Conservation (phyloP, 1,139 yeast species). For the Dujonia santamariae region DNA sequence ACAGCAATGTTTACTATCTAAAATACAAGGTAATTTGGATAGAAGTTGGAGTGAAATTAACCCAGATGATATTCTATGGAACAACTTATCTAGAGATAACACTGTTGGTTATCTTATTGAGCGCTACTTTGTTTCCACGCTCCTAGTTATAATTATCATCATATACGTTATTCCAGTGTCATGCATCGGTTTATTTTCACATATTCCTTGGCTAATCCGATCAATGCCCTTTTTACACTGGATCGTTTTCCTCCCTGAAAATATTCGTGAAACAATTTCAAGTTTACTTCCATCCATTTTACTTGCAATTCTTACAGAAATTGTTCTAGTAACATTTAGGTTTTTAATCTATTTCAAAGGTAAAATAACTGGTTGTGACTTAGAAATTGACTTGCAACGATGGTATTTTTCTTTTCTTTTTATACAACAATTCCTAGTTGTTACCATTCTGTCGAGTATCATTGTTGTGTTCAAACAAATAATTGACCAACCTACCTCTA, state of each 20-base stretch:
- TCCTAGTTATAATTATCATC: conserved; percentile 46
- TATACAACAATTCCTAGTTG: conserved; percentile 79
- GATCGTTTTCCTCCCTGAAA: conserved; percentile 51
- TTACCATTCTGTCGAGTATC: conserved; percentile 80
- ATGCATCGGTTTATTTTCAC: conserved; percentile 63
- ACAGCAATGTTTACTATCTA: conserved; percentile 50
- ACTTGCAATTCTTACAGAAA: conserved; percentile 54
- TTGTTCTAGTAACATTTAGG: conserved; percentile 51
- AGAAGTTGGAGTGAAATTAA: conserved; percentile 47
- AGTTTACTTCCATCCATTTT: conserved; percentile 61
- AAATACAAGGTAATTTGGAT: conserved; percentile 39
- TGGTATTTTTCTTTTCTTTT: conserved; percentile 73
- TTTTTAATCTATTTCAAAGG: conserved; percentile 49
- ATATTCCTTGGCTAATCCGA: conserved; percentile 55
- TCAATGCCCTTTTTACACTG: conserved; percentile 53
- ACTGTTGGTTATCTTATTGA: conserved; percentile 30
- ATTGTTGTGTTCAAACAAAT: conserved; percentile 64
- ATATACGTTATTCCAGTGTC: conserved; percentile 75
- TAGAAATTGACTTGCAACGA: conserved; percentile 58
- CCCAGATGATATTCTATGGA: conserved; percentile 62
- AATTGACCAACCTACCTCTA: conserved; percentile 67
- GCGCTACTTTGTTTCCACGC: conserved; percentile 37
- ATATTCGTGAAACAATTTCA: conserved; percentile 49
- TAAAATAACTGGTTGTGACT: conserved; percentile 50
- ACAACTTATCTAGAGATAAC: conserved; percentile 41